Evolutionary conservation across 176 grass and related monocot species (phyloP).

Genomic region (Juncus inflexus): DNA sequence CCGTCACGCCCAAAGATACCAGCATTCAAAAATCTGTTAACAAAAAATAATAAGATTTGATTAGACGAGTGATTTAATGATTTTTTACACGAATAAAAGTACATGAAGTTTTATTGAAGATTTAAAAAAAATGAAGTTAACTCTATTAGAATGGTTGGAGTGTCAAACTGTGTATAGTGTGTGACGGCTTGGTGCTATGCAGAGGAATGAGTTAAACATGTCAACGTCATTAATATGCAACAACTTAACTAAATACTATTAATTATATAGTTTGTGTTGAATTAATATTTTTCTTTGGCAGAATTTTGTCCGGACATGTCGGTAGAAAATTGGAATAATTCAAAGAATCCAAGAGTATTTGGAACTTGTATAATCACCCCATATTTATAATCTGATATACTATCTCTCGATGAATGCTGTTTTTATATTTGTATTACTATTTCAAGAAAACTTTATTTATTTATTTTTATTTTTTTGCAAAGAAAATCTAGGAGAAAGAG

Average conservation of each 20-base stretch:
- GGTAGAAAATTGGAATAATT: not conserved
- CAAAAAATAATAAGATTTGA: not conserved
- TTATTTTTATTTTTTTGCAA: no score
- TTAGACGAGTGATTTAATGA: slow-evolving; percentile 28
- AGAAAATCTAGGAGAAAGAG: no score
- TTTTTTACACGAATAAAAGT: slow-evolving; percentile 5
- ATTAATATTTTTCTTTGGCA: not conserved
- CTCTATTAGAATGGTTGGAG: not conserved
- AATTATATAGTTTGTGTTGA: not conserved
- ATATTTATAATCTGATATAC: not conserved
- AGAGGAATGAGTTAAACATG: slow-evolving; percentile 11
- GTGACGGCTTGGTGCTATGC: slow-evolving; percentile 16
- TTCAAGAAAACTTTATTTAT: no score
- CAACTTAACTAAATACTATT: not conserved
- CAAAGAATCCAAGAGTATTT: not conserved
- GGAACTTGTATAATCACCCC: not conserved
- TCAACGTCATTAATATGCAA: slow-evolving; percentile 2
- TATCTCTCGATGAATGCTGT: no score
- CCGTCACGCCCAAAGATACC: slow-evolving; percentile 61
- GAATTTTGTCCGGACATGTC: not conserved
- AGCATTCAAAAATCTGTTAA: slow-evolving; percentile 55
- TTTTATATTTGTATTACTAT: no score
- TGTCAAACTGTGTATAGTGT: slow-evolving; percentile 1
- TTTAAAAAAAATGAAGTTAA: not conserved
- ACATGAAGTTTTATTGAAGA: not conserved